Base-by-base conservation (phyloP, 768 basidiomycete genomes). In the Lanmaoa pseudosensibilis region DNA sequence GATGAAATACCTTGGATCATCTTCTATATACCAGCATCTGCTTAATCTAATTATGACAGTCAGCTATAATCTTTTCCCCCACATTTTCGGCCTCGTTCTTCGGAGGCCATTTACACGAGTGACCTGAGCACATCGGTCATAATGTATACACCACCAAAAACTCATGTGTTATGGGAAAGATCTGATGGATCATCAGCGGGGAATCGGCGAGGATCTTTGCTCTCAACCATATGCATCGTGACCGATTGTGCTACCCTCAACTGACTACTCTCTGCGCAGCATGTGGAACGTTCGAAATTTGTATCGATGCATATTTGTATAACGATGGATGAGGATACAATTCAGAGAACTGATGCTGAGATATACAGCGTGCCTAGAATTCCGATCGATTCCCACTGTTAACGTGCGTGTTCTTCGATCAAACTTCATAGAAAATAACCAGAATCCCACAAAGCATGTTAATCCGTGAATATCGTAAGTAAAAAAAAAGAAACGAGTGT, bases 21-120 rank as follows among this genome's bases (percentile, higher is more conserved):
- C 44, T 36, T 50, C 53, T 56, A 63, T 55, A 66, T 69, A 64
- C 67, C 57, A 52, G 46, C 48, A 19, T 59, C 57, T 67, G 62
- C 59, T 62, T 69, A 69, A 68, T 68, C 43, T 69, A 67, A 57
- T 69, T 43, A 30, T 10, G 15, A 39, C n/a, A 12, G 23, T 36
- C 21, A 5, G 21, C 4, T 33, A 23, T 34, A 8, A 23, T 18
- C 9, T 21, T 34, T 9, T 19, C 7, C 7, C 27, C 27, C 27
- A 30, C 27, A 30, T 1, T 30, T 30, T 30, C 2, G 27, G 27
- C 6, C 27, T 30, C 27, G 8, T 30, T 30, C 27, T 30, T 27
- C 27, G 27, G 27, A 27, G 5, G 4, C 6, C 27, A 7, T 27
- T 27, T 1, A 30, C 4, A 4, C 6, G 27, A 30, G 7, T 1